These are phyloP conservation scores for Dillenia turbinata DNA, from an alignment of 164 flowering plant species.

Conservation along the genomic window DNA sequence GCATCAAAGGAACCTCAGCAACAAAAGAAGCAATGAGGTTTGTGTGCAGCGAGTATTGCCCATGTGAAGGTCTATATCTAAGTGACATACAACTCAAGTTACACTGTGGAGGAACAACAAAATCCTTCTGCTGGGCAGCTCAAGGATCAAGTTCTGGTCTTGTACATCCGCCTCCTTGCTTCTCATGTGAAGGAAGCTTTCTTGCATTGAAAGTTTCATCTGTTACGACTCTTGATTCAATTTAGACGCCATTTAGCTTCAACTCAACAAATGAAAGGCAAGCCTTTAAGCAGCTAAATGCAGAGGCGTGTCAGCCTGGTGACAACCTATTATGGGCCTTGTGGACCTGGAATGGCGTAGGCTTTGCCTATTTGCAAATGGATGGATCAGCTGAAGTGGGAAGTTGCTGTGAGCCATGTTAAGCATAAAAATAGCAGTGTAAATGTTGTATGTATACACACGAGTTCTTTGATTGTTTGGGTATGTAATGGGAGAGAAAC, in stretches of 20 bases:
- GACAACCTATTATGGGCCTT: no score
- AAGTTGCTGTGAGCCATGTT: no score
- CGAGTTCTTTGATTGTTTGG: no score
- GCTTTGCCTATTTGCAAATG: no score
- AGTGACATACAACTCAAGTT: constrained; percentile 53
- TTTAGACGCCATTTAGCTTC: neutral
- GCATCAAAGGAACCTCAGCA: constrained; percentile 77
- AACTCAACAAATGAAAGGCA: no score
- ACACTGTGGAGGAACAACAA: constrained; percentile 29
- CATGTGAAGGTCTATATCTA: constrained; percentile 61
- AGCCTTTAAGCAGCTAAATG: no score
- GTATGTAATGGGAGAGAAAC: no score
- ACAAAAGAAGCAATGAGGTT: constrained; percentile 68
- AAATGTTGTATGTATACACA: no score
- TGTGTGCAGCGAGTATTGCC: constrained; percentile 72
- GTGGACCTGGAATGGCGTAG: no score
- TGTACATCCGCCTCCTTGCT: constrained; percentile 62
- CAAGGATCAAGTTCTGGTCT: constrained; percentile 48
- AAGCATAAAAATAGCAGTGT: no score
- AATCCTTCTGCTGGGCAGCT: constrained; percentile 82
- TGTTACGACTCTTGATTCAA: constrained; percentile 8
- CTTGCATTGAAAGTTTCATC: constrained; percentile 24
- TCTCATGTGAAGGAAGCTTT: constrained; percentile 25
- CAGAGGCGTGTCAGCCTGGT: no score
- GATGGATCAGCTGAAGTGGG: no score